Evolutionary conservation across 192 early-diverging fungal species (phyloP).

Genomic region (Backusella morwellensis): DNA sequence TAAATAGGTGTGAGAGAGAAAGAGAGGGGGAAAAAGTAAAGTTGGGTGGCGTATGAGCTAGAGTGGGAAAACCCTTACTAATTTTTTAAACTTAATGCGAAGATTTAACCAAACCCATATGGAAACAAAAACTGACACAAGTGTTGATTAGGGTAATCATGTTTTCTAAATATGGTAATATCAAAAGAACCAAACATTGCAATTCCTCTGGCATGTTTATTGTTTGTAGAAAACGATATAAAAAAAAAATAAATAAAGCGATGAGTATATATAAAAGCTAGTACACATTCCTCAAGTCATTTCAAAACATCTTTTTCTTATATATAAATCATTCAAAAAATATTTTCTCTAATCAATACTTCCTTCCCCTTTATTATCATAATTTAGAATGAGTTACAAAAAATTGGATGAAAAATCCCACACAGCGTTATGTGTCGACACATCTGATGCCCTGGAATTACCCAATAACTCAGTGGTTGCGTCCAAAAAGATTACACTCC

Average conservation of each 20-base stretch:
- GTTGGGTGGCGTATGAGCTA: background rate
- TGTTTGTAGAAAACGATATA: background rate
- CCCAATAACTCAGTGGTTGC: background rate
- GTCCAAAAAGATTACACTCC: constrained; percentile 7
- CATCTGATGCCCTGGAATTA: background rate
- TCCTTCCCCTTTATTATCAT: background rate
- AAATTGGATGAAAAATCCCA: background rate
- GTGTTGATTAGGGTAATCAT: background rate
- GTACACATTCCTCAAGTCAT: background rate
- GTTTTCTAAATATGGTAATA: background rate
- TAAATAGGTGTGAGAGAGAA: background rate
- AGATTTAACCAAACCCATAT: background rate
- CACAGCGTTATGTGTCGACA: background rate
- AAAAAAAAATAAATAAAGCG: background rate
- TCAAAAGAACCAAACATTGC: constrained; percentile 1
- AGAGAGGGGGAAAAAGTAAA: background rate
- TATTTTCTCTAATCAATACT: background rate
- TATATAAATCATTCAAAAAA: background rate
- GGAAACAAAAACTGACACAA: background rate
- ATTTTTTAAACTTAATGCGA: background rate
- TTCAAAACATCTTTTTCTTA: background rate
- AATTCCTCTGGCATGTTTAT: constrained; percentile 3
- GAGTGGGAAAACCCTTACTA: constrained; percentile 9
- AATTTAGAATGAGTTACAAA: background rate
- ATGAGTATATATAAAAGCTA: background rate